phyloP scores from a whole-genome alignment of 768 basidiomycete species.

The Boletus bicolor region DNA sequence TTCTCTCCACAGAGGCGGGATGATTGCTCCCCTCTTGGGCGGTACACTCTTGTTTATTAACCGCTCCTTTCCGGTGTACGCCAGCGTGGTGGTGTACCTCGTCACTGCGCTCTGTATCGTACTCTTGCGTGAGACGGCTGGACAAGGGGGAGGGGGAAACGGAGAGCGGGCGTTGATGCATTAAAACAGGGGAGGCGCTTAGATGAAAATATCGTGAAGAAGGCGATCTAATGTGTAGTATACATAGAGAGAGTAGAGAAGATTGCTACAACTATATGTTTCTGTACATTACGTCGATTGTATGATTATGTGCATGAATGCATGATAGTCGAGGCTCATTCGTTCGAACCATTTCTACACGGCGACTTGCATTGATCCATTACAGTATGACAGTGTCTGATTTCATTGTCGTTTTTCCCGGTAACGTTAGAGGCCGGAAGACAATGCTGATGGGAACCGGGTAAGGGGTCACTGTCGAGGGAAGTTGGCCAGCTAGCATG shows the following conservation, averaged over 20 bases:
- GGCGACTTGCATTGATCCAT: too few relatives aligned
- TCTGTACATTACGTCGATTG: background rate
- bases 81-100: constrained; percentile 63
- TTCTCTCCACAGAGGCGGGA: constrained; percentile 61
- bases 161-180: constrained; percentile 22
- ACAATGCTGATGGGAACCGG: too few relatives aligned
- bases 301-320: background rate
- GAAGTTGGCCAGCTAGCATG: too few relatives aligned
- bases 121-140: constrained; percentile 50
- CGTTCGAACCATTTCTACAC: too few relatives aligned
- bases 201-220: background rate
- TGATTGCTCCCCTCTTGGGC: constrained; percentile 82
- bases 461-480: too few relatives aligned
- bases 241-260: background rate
- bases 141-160: constrained; percentile 28
- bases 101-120: constrained; percentile 63
- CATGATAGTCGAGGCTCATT: too few relatives aligned
- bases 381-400: too few relatives aligned
- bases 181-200: background rate
- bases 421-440: too few relatives aligned
- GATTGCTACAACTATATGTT: background rate
- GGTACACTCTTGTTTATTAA: constrained; percentile 67
- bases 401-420: too few relatives aligned
- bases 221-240: background rate
- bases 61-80: constrained; percentile 71